phyloP scores from a whole-genome alignment of 306 rosid species.

The Ormosia semicastrata region DNA sequence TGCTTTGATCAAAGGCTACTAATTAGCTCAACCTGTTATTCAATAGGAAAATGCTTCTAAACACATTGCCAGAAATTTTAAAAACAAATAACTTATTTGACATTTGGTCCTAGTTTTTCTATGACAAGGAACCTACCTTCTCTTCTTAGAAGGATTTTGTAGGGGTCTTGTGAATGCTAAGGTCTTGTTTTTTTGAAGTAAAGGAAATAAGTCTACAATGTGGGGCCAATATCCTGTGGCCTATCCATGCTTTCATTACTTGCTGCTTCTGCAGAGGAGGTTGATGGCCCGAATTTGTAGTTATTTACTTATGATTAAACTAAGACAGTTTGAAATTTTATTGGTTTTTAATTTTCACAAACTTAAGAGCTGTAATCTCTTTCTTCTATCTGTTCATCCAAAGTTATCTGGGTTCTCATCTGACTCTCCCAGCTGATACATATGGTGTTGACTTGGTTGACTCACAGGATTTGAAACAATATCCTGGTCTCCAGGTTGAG shows the following conservation, averaged over 20 bases:
- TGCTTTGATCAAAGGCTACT: not conserved
- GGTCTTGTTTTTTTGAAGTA: not conserved
- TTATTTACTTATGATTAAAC: not conserved
- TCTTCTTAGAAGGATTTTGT: not conserved
- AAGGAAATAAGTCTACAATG: not conserved
- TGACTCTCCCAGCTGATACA: not conserved
- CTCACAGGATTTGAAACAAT: conserved; percentile 85
- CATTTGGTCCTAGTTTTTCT: not conserved
- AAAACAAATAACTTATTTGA: not conserved
- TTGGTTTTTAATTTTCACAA: not conserved
- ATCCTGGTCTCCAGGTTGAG: conserved; percentile 90
- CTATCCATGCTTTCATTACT: conserved; percentile 4
- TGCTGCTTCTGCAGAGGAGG: not conserved
- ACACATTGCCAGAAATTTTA: not conserved
- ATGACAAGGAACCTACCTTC: not conserved
- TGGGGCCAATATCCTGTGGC: not conserved
- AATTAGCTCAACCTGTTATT: not conserved
- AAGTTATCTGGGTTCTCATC: not conserved
- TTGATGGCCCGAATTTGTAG: not conserved
- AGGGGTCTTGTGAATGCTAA: not conserved
- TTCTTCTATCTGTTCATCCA: not conserved
- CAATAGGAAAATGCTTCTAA: not conserved
- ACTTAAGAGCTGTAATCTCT: not conserved
- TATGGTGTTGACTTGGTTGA: conserved; percentile 1
- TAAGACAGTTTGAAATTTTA: not conserved